These are phyloP conservation scores for Xylaria intraflava DNA, from an alignment of 495 filamentous ascomycete genomes.

Conservation along the genomic window DNA sequence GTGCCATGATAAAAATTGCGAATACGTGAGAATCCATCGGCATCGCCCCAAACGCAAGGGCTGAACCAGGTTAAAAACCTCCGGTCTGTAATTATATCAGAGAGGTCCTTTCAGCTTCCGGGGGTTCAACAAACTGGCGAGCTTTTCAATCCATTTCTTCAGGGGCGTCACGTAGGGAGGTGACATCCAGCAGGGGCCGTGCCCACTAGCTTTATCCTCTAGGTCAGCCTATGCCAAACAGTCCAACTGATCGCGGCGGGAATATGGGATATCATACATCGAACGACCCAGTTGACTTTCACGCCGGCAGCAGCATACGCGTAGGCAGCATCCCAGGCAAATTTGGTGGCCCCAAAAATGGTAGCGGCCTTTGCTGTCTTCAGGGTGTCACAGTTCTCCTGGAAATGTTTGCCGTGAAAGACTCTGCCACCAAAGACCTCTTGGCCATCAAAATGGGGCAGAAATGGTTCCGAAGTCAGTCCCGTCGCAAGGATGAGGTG, in stretches of 20 bases:
- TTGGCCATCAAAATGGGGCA: constrained; percentile 26
- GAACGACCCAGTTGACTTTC: constrained; percentile 71
- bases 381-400: constrained; percentile 22
- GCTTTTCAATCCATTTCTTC: constrained; percentile 45
- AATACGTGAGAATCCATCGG: constrained; percentile 30
- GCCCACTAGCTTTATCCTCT: constrained; percentile 47
- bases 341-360: constrained; percentile 64
- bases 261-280: constrained; percentile 34
- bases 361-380: constrained; percentile 39
- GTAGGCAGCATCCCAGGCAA: constrained; percentile 67
- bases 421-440: constrained; percentile 42
- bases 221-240: constrained; percentile 5
- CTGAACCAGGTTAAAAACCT: constrained; percentile 29
- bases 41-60: constrained; percentile 32
- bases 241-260: neutral
- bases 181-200: constrained; percentile 63
- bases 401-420: constrained; percentile 55
- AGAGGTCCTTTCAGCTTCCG: neutral
- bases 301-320: constrained; percentile 55
- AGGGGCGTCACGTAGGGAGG: constrained; percentile 38
- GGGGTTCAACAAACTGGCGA: constrained; percentile 44
- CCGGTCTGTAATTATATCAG: constrained; percentile 17
- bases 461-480: constrained; percentile 24
- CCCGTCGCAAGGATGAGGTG: constrained; percentile 26
- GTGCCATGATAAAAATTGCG: constrained; percentile 56